phyloP scores from a whole-genome alignment of 2,329 filamentous ascomycete species.

The Akanthomyces uredinophilus region DNA sequence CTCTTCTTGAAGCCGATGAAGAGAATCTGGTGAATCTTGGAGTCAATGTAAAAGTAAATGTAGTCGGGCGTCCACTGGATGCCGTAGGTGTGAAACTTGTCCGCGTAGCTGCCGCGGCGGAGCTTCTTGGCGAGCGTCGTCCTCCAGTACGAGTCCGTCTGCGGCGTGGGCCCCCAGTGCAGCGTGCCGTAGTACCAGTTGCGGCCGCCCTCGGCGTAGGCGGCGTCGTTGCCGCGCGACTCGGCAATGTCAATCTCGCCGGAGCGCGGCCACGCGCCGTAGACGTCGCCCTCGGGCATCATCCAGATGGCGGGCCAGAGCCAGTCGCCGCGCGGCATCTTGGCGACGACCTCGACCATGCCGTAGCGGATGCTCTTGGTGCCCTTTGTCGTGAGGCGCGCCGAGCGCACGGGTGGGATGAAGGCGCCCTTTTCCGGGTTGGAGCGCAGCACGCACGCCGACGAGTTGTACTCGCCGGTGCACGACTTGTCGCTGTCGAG shows the following conservation, averaged over 20 bases:
- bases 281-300: conserved; percentile 43
- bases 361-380: conserved; percentile 43
- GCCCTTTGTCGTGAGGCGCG: conserved; percentile 42
- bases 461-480: conserved; percentile 30
- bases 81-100: conserved; percentile 46
- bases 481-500: conserved; percentile 37
- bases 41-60: conserved; percentile 49
- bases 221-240: conserved; percentile 39
- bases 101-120: conserved; percentile 34
- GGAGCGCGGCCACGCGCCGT: conserved; percentile 46
- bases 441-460: conserved; percentile 34
- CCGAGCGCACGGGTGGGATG: conserved; percentile 45
- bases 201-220: conserved; percentile 37
- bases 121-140: conserved; percentile 30
- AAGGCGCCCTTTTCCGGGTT: conserved; percentile 40
- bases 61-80: conserved; percentile 49
- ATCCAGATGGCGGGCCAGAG: conserved; percentile 50
- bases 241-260: conserved; percentile 52
- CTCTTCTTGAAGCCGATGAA: conserved; percentile 32
- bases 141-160: conserved; percentile 29
- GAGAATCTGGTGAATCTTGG: conserved; percentile 34
- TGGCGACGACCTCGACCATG: conserved; percentile 48
- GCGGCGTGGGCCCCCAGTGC: conserved; percentile 39
- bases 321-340: conserved; percentile 50
- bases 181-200: conserved; percentile 39